These are phyloP conservation scores for Lipomyces chichibuensis DNA, from an alignment of 805 yeast species.

Conservation along the genomic window DNA sequence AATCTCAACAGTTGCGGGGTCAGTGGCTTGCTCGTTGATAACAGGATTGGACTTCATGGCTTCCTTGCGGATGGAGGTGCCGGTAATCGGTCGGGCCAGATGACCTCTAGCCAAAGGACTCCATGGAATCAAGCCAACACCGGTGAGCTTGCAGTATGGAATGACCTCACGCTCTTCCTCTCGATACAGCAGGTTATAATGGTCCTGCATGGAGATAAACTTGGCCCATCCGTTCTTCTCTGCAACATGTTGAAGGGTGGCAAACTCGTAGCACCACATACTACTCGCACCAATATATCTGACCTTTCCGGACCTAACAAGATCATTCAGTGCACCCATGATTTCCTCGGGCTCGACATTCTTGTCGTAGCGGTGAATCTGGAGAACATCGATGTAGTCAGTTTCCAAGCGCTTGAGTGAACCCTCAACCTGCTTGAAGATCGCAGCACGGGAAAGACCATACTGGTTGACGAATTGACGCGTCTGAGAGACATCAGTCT, in stretches of 20 bases:
- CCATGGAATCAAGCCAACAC: constrained; percentile 64
- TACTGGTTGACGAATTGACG: constrained; percentile 53
- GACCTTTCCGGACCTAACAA: constrained; percentile 51
- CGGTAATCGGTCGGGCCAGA: constrained; percentile 53
- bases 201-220: constrained; percentile 62
- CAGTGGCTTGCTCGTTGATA: constrained; percentile 26
- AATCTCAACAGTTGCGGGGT: constrained; percentile 41
- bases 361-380: constrained; percentile 59
- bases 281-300: constrained; percentile 67
- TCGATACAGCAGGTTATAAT: constrained; percentile 59
- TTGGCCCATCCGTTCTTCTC: constrained; percentile 61
- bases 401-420: constrained; percentile 52
- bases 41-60: constrained; percentile 12
- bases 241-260: constrained; percentile 56
- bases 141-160: constrained; percentile 56
- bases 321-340: constrained; percentile 60
- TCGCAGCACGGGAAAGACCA: constrained; percentile 53
- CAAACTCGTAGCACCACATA: constrained; percentile 61
- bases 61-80: constrained; percentile 25
- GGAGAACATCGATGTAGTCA: constrained; percentile 58
- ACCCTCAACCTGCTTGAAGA: constrained; percentile 51
- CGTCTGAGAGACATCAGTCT: constrained; percentile 6
- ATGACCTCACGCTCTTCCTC: constrained; percentile 69
- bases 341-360: constrained; percentile 52
- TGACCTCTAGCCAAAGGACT: constrained; percentile 61